Evolutionary conservation across 2,329 filamentous ascomycete genomes (phyloP).

Genomic region (Pestalotiopsis sp.): DNA sequence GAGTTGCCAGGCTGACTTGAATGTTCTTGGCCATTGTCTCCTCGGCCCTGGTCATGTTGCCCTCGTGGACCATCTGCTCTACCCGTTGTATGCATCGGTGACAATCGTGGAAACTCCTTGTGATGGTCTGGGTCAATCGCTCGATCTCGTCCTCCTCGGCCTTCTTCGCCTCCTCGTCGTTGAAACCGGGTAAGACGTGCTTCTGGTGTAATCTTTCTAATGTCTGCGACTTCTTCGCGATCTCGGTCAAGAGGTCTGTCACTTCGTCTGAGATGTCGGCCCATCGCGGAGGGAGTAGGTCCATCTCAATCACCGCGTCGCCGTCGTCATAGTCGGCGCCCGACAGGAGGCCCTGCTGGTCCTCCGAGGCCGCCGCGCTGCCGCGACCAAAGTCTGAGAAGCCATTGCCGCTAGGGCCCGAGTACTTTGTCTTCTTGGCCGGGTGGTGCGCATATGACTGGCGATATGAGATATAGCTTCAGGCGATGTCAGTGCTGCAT

Average conservation of each 20-base stretch:
- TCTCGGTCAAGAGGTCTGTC: slow-evolving; percentile 76
- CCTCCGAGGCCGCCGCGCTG: slow-evolving; percentile 46
- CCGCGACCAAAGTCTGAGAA: slow-evolving; percentile 63
- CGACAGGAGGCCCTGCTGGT: slow-evolving; percentile 80
- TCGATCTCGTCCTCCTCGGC: slow-evolving; percentile 91
- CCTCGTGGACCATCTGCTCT: slow-evolving; percentile 83
- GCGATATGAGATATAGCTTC: slow-evolving; percentile 95
- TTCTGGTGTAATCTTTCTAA: slow-evolving; percentile 96
- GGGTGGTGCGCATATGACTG: slow-evolving; percentile 98
- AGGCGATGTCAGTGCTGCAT: slow-evolving; percentile 8
- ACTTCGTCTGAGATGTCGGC: slow-evolving; percentile 95
- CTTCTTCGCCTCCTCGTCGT: slow-evolving; percentile 88
- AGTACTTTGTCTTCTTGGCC: slow-evolving; percentile 77
- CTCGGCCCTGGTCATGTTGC: slow-evolving; percentile 78
- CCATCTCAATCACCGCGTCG: slow-evolving; percentile 98
- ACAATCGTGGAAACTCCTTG: slow-evolving; percentile 84
- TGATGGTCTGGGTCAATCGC: slow-evolving; percentile 85
- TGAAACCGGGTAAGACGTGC: slow-evolving; percentile 93
- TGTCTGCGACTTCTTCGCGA: slow-evolving; percentile 80
- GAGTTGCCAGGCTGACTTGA: slow-evolving; percentile 84
- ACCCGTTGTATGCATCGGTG: slow-evolving; percentile 87
- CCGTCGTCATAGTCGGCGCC: slow-evolving; percentile 82
- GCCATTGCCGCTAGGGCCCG: slow-evolving; percentile 55
- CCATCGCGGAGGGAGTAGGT: slow-evolving; percentile 92
- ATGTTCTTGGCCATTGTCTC: slow-evolving; percentile 97